Evolutionary conservation across 257 asterid genomes (phyloP).

Genomic region (Perilla frutescens): DNA sequence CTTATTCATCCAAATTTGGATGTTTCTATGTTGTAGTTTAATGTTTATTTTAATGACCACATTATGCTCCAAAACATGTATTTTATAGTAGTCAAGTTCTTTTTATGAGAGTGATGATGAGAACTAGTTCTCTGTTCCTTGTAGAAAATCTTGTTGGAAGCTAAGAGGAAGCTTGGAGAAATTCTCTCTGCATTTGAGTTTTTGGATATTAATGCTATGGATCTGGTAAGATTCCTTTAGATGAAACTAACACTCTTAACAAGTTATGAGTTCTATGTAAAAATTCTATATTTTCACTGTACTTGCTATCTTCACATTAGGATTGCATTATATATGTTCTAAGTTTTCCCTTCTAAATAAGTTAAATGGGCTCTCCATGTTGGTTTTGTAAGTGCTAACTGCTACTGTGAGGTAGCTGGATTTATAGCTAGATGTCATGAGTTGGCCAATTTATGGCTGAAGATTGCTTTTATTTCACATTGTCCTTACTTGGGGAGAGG

Average conservation of each 20-base stretch:
- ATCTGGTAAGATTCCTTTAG: slow-evolving; percentile 64
- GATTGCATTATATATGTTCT: slow-evolving; percentile 16
- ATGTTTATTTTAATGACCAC: slow-evolving; percentile 9
- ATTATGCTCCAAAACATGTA: slow-evolving; percentile 6
- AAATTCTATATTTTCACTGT: slow-evolving; percentile 13
- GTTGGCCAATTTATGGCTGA: slow-evolving; percentile 10
- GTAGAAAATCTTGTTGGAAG: slow-evolving; percentile 80
- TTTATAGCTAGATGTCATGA: neutral
- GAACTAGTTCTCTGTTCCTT: slow-evolving; percentile 36
- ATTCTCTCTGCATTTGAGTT: slow-evolving; percentile 97
- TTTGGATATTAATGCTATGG: slow-evolving; percentile 84
- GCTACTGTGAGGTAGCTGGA: slow-evolving; percentile 5
- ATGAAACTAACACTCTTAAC: neutral
- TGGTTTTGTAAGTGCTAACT: neutral
- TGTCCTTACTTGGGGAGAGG: neutral
- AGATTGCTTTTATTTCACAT: neutral
- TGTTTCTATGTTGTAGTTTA: slow-evolving; percentile 19
- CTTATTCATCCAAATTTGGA: slow-evolving; percentile 5
- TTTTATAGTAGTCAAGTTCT: neutral
- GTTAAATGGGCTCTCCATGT: neutral
- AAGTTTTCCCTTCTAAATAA: neutral
- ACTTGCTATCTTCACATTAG: slow-evolving; percentile 16
- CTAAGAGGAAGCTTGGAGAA: slow-evolving; percentile 93
- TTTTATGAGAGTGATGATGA: slow-evolving; percentile 20
- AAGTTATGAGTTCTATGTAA: slow-evolving; percentile 21